A percentile compares a stretch with the other conserved stretches of the same genome.
These are phyloP conservation scores for Thalassiosira hispida DNA, from an alignment of 352 stramenopile species.

Conservation along the genomic window DNA sequence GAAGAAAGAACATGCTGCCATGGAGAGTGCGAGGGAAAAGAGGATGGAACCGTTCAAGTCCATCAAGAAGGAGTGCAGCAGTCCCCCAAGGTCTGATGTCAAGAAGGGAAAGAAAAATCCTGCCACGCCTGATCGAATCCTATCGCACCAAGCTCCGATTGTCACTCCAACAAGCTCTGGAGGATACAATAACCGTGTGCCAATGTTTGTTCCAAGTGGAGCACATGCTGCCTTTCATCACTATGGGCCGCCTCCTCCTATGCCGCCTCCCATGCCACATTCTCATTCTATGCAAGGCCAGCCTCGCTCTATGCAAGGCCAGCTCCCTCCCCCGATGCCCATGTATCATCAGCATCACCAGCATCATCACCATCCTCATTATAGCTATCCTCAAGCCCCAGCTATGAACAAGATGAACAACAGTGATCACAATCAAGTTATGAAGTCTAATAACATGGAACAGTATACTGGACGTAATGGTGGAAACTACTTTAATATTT, in stretches of 20 bases:
- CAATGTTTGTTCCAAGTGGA: slow-evolving; percentile 24
- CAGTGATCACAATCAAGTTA: background rate
- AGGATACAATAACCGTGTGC: slow-evolving; percentile 17
- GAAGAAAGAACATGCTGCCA: slow-evolving; percentile 38
- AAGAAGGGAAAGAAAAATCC: background rate
- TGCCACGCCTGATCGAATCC: slow-evolving; percentile 39
- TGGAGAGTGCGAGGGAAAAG: slow-evolving; percentile 24
- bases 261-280: slow-evolving; percentile 15
- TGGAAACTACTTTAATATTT: background rate
- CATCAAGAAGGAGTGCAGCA: background rate
- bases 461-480: background rate
- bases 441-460: background rate
- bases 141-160: slow-evolving; percentile 8
- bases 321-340: background rate
- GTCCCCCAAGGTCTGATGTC: background rate
- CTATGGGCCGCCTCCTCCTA: slow-evolving; percentile 19
- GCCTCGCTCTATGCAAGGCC: slow-evolving; percentile 5
- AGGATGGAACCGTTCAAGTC: slow-evolving; percentile 1
- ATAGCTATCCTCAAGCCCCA: slow-evolving; percentile 22
- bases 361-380: slow-evolving; percentile 13
- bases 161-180: slow-evolving; percentile 18
- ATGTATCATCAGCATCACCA: slow-evolving; percentile 10
- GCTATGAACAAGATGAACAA: slow-evolving; percentile 15
- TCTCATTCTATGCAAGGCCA: slow-evolving; percentile 5
- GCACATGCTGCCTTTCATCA: slow-evolving; percentile 16